phyloP scores from a whole-genome alignment of 75 land plant species.

The Pinus albicaulis region DNA sequence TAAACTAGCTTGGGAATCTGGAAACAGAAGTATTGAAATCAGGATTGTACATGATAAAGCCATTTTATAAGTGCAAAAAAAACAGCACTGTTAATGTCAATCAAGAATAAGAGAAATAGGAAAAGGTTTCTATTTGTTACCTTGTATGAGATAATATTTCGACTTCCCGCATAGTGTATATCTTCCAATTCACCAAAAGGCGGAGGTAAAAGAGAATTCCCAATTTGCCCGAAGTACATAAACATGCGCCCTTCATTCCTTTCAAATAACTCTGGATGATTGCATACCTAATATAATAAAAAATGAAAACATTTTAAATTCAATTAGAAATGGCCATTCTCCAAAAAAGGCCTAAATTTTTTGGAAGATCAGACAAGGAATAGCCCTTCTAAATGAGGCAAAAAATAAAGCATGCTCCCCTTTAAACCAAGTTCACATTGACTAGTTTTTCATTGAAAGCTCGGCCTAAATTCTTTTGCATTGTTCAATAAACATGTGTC shows the following conservation, averaged over 20 bases:
- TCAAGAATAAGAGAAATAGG: slow-evolving; percentile 5
- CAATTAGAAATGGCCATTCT: neutral
- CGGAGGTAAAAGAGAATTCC: slow-evolving; percentile 74
- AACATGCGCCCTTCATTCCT: slow-evolving; percentile 92
- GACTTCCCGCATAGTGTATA: slow-evolving; percentile 70
- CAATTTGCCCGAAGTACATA: slow-evolving; percentile 68
- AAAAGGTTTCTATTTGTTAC: slow-evolving; percentile 28
- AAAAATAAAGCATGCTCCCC: too few species aligned
- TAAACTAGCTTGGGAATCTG: slow-evolving; percentile 92
- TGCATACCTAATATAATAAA: slow-evolving; percentile 69
- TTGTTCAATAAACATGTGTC: neutral
- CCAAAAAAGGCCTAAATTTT: too few species aligned
- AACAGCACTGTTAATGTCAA: slow-evolving; percentile 1
- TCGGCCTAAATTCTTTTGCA: neutral
- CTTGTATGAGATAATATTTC: slow-evolving; percentile 77
- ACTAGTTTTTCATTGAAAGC: neutral
- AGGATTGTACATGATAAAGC: neutral
- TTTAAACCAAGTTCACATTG: neutral
- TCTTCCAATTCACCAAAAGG: slow-evolving; percentile 91
- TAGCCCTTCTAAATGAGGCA: too few species aligned
- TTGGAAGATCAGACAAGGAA: neutral
- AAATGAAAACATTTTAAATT: neutral
- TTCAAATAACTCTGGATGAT: slow-evolving; percentile 98
- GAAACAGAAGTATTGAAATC: slow-evolving; percentile 1
- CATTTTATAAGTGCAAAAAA: neutral